A percentile compares a stretch with the other conserved stretches of the same genome.
These are phyloP conservation scores for Leptodontidium sp. DNA, from an alignment of 2,329 filamentous ascomycete genomes.

Conservation along the genomic window DNA sequence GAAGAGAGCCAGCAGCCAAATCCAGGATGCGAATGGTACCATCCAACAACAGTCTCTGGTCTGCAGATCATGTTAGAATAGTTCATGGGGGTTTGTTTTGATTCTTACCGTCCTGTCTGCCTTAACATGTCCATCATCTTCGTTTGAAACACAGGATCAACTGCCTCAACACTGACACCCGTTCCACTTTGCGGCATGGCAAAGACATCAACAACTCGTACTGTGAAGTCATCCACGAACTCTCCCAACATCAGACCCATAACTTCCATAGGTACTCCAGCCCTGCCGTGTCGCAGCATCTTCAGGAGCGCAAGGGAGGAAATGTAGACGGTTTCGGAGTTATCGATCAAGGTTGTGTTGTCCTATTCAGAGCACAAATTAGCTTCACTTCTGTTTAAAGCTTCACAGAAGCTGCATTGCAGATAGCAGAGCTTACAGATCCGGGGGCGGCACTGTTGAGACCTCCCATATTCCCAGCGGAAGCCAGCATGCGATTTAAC, in stretches of 20 bases:
- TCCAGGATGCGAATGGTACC: slow-evolving; percentile 99
- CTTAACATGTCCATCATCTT: slow-evolving; percentile 99
- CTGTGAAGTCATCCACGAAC: slow-evolving; percentile 98
- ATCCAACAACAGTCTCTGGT: slow-evolving; percentile 96
- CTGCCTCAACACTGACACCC: slow-evolving; percentile 96
- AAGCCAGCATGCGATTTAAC: slow-evolving; percentile 86
- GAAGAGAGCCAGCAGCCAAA: slow-evolving; percentile 99
- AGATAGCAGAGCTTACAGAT: slow-evolving; percentile 58
- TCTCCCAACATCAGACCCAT: slow-evolving; percentile 99
- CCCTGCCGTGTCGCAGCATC: slow-evolving; percentile 97
- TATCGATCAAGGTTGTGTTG: slow-evolving; percentile 91
- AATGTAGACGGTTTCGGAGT: slow-evolving; percentile 99
- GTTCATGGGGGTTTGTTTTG: slow-evolving; percentile 22
- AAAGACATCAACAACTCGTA: slow-evolving; percentile 97
- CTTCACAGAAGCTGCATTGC: slow-evolving; percentile 20
- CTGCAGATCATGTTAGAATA: slow-evolving; percentile 54
- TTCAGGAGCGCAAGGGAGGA: slow-evolving; percentile 96
- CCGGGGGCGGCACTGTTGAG: slow-evolving; percentile 64
- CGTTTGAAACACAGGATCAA: slow-evolving; percentile 98
- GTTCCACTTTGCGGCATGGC: slow-evolving; percentile 99
- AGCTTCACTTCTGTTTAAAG: slow-evolving; percentile 27
- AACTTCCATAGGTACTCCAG: slow-evolving; percentile 99
- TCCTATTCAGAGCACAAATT: slow-evolving; percentile 63
- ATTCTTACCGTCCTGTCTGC: slow-evolving; percentile 85
- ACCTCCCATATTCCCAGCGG: slow-evolving; percentile 72